phyloP scores from a whole-genome alignment of 208 protist genomes.

The Spongospora subterranea region DNA sequence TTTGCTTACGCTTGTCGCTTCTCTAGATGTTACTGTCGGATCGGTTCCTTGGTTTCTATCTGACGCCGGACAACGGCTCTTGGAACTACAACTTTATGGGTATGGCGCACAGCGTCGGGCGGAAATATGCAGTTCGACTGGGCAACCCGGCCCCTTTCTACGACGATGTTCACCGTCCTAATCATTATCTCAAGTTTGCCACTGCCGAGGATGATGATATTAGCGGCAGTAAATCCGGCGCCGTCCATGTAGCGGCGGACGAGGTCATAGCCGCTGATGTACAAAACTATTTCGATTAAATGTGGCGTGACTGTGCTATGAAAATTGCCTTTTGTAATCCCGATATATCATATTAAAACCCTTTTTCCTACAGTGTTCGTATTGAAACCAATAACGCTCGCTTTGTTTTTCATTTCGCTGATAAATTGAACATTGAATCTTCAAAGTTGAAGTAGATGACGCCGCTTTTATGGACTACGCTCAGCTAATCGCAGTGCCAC shows the following conservation, averaged over 20 bases:
- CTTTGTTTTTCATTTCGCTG: too few relatives aligned
- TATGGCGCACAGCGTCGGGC: slow-evolving; percentile 80
- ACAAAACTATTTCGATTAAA: too few relatives aligned
- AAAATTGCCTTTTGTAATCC: too few relatives aligned
- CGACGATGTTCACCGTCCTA: slow-evolving; percentile 87
- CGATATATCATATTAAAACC: too few relatives aligned
- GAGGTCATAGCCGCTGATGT: too few relatives aligned
- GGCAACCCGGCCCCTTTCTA: slow-evolving; percentile 90
- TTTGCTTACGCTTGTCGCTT: not conserved
- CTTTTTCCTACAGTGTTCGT: too few relatives aligned
- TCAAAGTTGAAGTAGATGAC: too few relatives aligned
- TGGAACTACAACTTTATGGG: slow-evolving; percentile 97
- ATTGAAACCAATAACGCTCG: too few relatives aligned
- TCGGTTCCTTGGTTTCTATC: slow-evolving; percentile 90
- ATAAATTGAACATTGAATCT: too few relatives aligned
- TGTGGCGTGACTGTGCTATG: too few relatives aligned
- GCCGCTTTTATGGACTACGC: too few relatives aligned
- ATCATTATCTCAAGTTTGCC: slow-evolving; percentile 88
- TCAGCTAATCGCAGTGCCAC: too few relatives aligned
- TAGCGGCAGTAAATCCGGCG: not conserved
- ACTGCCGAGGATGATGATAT: slow-evolving; percentile 34
- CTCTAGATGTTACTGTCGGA: slow-evolving; percentile 86
- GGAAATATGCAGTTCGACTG: slow-evolving; percentile 85
- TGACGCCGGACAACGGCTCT: slow-evolving; percentile 80
- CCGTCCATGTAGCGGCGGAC: not conserved